phyloP scores from a whole-genome alignment of 1,284 basidiomycete genomes.

The Bondarzewia mesenterica region DNA sequence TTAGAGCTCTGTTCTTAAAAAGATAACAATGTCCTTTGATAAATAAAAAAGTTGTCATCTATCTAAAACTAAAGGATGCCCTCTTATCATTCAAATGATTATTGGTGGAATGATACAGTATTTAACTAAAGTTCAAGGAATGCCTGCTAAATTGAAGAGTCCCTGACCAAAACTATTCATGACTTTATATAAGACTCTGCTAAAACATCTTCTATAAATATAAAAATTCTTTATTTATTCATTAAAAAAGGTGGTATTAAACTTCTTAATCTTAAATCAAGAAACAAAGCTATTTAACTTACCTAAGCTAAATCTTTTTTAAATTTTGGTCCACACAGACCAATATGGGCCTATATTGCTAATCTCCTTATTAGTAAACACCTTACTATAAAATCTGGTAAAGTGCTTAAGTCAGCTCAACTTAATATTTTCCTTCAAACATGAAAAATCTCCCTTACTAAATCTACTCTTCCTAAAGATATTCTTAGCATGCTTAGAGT shows the following conservation, averaged over 20 bases:
- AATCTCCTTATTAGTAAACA: not conserved
- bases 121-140: not conserved
- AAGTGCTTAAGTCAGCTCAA: not conserved
- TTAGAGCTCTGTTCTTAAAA: not conserved
- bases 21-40: not conserved
- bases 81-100: not conserved
- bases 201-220: not conserved
- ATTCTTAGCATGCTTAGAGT: not conserved
- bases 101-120: not conserved
- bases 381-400: not conserved
- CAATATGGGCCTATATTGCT: not conserved
- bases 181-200: not conserved
- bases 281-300: not conserved
- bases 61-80: not conserved
- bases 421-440: not conserved
- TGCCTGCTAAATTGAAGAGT: not conserved
- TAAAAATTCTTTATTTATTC: not conserved
- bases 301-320: not conserved
- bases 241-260: not conserved
- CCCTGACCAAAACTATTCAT: not conserved
- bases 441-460: not conserved
- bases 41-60: not conserved
- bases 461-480: not conserved
- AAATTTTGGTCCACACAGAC: not conserved
- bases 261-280: not conserved